Evolutionary conservation across 805 yeast species (phyloP).

Genomic region (Saturnispora kantuleensis): DNA sequence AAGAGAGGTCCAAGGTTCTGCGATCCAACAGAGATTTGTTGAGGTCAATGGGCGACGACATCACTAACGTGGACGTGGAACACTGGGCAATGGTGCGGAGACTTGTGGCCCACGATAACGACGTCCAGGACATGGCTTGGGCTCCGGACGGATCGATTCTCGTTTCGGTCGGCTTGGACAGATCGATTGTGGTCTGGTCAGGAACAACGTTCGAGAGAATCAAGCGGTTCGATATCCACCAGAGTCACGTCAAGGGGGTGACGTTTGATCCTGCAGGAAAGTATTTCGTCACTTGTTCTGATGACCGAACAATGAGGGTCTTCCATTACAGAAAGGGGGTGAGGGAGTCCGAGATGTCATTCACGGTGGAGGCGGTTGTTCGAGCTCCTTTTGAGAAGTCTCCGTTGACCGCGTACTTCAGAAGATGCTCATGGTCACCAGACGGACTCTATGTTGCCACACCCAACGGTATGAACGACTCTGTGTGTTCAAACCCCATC

Average conservation of each 20-base stretch:
- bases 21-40: slow-evolving; percentile 16
- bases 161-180: slow-evolving; percentile 90
- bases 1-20: slow-evolving; percentile 41
- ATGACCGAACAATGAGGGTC: slow-evolving; percentile 83
- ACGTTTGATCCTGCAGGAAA: slow-evolving; percentile 98
- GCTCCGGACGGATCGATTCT: slow-evolving; percentile 86
- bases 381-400: slow-evolving; percentile 79
- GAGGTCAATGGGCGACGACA: slow-evolving; percentile 1
- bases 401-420: slow-evolving; percentile 84
- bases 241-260: slow-evolving; percentile 91
- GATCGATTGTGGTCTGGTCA: slow-evolving; percentile 89
- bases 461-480: slow-evolving; percentile 80
- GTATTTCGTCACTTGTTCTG: slow-evolving; percentile 94
- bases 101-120: slow-evolving; percentile 94
- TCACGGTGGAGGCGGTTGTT: slow-evolving; percentile 77
- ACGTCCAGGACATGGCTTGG: slow-evolving; percentile 97
- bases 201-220: slow-evolving; percentile 86
- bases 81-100: slow-evolving; percentile 93
- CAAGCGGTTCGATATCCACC: slow-evolving; percentile 84
- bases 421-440: slow-evolving; percentile 83
- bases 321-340: slow-evolving; percentile 69
- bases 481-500: slow-evolving; percentile 63
- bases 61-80: slow-evolving; percentile 59
- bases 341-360: slow-evolving; percentile 59
- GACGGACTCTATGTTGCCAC: slow-evolving; percentile 83